A percentile compares a stretch with the other conserved stretches of the same genome.
phyloP scores from a whole-genome alignment of 202 grass and related monocot genomes.

The Zoysia matrella region DNA sequence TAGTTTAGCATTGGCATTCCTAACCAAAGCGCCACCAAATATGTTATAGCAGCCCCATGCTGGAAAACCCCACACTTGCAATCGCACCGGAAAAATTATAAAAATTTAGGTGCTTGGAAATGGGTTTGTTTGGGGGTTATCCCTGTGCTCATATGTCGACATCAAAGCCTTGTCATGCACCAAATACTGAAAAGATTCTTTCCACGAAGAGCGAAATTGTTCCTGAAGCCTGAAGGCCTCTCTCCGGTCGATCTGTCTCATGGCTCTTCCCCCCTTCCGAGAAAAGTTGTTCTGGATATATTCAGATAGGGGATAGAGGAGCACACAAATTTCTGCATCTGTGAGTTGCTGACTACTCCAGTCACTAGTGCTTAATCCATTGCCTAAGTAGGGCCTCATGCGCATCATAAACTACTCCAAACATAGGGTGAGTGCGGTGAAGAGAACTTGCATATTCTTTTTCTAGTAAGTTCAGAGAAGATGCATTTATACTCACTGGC shows the following conservation, averaged over 20 bases:
- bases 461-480: background rate
- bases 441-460: background rate
- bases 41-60: slow-evolving; percentile 19
- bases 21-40: slow-evolving; percentile 45
- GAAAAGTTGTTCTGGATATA: slow-evolving; percentile 12
- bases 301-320: background rate
- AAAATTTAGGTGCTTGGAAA: slow-evolving; percentile 42
- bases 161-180: slow-evolving; percentile 66
- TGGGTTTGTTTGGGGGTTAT: slow-evolving; percentile 64
- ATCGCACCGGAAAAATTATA: background rate
- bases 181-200: slow-evolving; percentile 63
- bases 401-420: slow-evolving; percentile 19
- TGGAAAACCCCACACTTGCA: slow-evolving; percentile 42
- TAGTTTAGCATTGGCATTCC: slow-evolving; percentile 31
- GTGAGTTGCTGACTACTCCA: slow-evolving; percentile 20
- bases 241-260: background rate
- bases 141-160: slow-evolving; percentile 56
- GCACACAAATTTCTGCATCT: background rate
- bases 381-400: slow-evolving; percentile 38
- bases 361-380: slow-evolving; percentile 53
- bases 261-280: background rate
- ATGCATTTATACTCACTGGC: slow-evolving; percentile 35
- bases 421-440: background rate
- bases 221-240: slow-evolving; percentile 23
- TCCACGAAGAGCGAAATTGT: slow-evolving; percentile 26